Conservation (phyloP, 192 early-diverging fungal genomes). For the Phlyctochytrium arcticum region DNA sequence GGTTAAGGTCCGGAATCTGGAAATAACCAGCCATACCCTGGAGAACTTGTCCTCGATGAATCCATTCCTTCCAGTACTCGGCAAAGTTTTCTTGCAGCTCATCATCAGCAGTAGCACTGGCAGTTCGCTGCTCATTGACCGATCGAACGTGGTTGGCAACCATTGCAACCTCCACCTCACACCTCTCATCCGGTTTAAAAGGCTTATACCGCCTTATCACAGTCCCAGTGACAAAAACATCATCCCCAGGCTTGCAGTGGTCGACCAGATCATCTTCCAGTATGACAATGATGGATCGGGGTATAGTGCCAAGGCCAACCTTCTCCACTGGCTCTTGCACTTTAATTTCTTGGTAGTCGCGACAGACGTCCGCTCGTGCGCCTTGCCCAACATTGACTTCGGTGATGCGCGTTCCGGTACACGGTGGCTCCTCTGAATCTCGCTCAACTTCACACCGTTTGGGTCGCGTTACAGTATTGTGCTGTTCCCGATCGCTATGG, state of each 20-base stretch:
- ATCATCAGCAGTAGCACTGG: slow-evolving; percentile 43
- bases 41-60: background rate
- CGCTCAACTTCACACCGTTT: slow-evolving; percentile 40
- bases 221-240: slow-evolving; percentile 45
- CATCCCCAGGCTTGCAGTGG: slow-evolving; percentile 72
- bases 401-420: background rate
- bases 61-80: slow-evolving; percentile 15
- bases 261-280: slow-evolving; percentile 93
- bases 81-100: slow-evolving; percentile 54
- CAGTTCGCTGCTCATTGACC: slow-evolving; percentile 55
- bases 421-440: background rate
- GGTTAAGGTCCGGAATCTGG: slow-evolving; percentile 52
- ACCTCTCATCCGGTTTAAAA: slow-evolving; percentile 45
- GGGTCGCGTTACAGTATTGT: slow-evolving; percentile 55
- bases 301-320: slow-evolving; percentile 58
- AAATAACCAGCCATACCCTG: too few relatives aligned
- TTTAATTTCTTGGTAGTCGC: slow-evolving; percentile 78
- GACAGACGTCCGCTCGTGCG: slow-evolving; percentile 40
- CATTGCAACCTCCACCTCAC: slow-evolving; percentile 59
- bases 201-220: slow-evolving; percentile 56
- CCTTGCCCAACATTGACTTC: background rate
- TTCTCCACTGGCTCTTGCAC: slow-evolving; percentile 68
- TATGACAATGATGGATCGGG: slow-evolving; percentile 35
- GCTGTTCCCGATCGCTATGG: slow-evolving; percentile 60
- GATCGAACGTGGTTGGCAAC: slow-evolving; percentile 55